Percentiles rank a stretch among this genome's conserved stretches.
Conservation (phyloP, 2,329 filamentous ascomycete species). For the Penicillium vulpinum region DNA sequence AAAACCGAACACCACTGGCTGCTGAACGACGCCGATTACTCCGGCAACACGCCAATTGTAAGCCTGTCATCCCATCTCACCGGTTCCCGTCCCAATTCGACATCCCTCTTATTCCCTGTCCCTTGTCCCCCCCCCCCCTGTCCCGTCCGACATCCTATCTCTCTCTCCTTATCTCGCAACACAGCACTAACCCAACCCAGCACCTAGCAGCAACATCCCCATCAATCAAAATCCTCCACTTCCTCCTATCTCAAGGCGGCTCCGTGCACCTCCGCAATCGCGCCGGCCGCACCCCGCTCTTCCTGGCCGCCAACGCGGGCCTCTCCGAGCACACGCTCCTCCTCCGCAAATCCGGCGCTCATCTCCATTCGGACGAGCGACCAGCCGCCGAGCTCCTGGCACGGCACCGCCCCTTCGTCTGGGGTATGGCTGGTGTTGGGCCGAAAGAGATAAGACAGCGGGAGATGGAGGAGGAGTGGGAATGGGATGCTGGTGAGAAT, state of each 20-base stretch:
- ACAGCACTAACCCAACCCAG: slow-evolving; percentile 20
- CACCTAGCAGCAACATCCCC: slow-evolving; percentile 60
- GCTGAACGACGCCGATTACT: slow-evolving; percentile 75
- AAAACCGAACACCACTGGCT: slow-evolving; percentile 66
- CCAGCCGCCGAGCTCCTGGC: slow-evolving; percentile 53
- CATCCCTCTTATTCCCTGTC: not conserved
- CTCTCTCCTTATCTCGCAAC: not conserved
- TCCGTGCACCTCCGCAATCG: slow-evolving; percentile 62
- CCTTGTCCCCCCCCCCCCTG: no score
- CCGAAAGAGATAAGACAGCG: slow-evolving; percentile 26
- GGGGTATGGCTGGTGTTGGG: slow-evolving; percentile 47
- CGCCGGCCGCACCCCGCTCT: slow-evolving; percentile 59
- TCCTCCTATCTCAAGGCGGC: slow-evolving; percentile 57
- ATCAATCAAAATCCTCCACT: slow-evolving; percentile 55
- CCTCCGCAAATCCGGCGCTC: slow-evolving; percentile 58
- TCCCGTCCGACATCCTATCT: no score
- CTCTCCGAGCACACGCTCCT: slow-evolving; percentile 55
- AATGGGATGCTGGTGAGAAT: slow-evolving; percentile 8
- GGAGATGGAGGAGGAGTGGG: slow-evolving; percentile 26
- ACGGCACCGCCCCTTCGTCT: slow-evolving; percentile 43
- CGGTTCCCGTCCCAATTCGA: not conserved
- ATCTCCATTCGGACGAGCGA: slow-evolving; percentile 60
- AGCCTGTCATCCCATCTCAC: slow-evolving; percentile 8
- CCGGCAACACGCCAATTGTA: slow-evolving; percentile 68
- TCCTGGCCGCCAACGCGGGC: slow-evolving; percentile 59